Conservation (phyloP, 371 early-diverging fungal genomes). For the Actinomortierella ambigua region DNA sequence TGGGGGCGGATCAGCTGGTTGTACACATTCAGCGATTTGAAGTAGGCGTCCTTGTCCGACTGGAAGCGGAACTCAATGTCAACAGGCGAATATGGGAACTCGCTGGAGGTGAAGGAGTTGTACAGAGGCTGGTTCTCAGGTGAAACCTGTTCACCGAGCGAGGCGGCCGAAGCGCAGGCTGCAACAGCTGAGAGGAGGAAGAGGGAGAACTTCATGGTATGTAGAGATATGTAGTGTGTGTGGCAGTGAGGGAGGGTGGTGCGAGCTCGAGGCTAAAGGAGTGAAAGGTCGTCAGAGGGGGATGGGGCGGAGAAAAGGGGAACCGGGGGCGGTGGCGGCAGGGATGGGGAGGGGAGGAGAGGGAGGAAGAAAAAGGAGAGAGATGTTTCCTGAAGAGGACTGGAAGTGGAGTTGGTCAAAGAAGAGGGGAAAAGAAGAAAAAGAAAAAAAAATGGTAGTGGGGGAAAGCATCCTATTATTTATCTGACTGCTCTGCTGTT, state of each 20-base stretch:
- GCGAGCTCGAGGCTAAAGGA: neutral
- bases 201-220: constrained; percentile 30
- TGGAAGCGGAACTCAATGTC: constrained; percentile 34
- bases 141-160: neutral
- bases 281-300: too few species aligned
- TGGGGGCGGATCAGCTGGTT: constrained; percentile 33
- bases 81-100: constrained; percentile 14
- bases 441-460: too few species aligned
- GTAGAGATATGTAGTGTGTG: neutral
- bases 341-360: constrained; percentile 11
- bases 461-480: too few species aligned
- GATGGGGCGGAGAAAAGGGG: neutral
- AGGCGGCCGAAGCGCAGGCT: constrained; percentile 22
- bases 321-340: neutral
- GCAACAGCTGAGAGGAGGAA: constrained; percentile 33
- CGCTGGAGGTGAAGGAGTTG: constrained; percentile 13
- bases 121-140: neutral
- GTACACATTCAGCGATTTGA: constrained; percentile 29
- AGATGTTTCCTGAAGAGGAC: too few species aligned
- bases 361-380: constrained; percentile 12
- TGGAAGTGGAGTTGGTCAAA: too few species aligned
- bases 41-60: constrained; percentile 20
- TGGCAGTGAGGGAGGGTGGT: neutral
- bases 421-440: too few species aligned
- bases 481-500: too few species aligned